Evolutionary conservation across 164 flowering plant species (phyloP), one percentile per base, ranked within the genome.

Genomic region (Cinnamomum micranthum): DNA sequence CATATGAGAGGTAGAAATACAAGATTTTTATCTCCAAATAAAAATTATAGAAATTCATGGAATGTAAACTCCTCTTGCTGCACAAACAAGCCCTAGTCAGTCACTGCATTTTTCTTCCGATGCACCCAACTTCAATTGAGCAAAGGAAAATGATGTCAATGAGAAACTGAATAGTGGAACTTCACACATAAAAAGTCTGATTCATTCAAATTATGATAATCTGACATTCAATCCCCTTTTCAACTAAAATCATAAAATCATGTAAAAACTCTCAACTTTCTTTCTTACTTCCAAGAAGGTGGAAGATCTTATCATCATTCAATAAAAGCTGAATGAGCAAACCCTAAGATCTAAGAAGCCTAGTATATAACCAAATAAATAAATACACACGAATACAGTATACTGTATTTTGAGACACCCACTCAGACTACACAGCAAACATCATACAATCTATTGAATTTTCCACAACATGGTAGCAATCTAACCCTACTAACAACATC

Each of bases 301-400:
- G 11, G 13, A 64, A 24, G 31, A 20, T 64, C 66, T 23, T 22
- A 1, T 24, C 67, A 23, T 65, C 71, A 68, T 68, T 68, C 71
- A 35, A 31, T 68, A 68, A 68, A 68, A 68, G 25, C 51, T 41
- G 55, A 68, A 68, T 68, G 71, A 69, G 71, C 27, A 69, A 41
- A 69, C 51, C 71, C 27, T 47, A 41, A 69, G 1, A 31, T 6
- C 12, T 5, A 67, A 14, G 14, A 67, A 15, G 22, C 31, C 35
- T 31, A 67, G 69, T 67, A 31, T 17, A n/a, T n/a, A n/a, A n/a
- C 25, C 58, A 35, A 68, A 33, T 31, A 31, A 68, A 17, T 51
- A 68, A 41, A 68, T 20, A 68, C 52, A 68, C 24, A 19, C 58
- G 6, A 22, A 20, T 22, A 55, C 6, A 67, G 5, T 67, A 41